Conservation (phyloP, 148 eudicot genomes). For the Arctostaphylos glauca region DNA sequence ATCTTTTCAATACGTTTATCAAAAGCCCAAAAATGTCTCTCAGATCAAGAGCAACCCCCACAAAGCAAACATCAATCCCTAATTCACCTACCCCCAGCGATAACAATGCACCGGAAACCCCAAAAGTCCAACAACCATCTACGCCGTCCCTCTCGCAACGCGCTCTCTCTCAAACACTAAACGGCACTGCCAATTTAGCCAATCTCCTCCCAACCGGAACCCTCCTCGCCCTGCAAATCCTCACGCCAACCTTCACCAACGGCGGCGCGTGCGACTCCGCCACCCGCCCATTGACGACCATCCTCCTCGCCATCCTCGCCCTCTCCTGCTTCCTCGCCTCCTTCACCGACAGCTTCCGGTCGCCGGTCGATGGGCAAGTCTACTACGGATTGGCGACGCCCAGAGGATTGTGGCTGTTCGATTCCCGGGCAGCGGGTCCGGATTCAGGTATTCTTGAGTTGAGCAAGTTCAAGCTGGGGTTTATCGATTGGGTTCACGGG, state of each 20-base stretch:
- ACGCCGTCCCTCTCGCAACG: slow-evolving; percentile 21
- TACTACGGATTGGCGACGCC: slow-evolving; percentile 38
- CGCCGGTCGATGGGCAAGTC: slow-evolving; percentile 19
- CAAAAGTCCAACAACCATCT: slow-evolving; percentile 3
- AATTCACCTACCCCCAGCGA: neutral
- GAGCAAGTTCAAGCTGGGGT: slow-evolving; percentile 17
- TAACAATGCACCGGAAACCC: neutral
- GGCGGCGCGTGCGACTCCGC: slow-evolving; percentile 37
- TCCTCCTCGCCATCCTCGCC: slow-evolving; percentile 29
- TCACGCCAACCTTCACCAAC: slow-evolving; percentile 37
- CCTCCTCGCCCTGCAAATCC: slow-evolving; percentile 35
- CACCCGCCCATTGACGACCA: slow-evolving; percentile 26
- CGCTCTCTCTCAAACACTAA: slow-evolving; percentile 23
- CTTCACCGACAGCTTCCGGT: slow-evolving; percentile 43
- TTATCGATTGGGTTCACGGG: slow-evolving; percentile 29
- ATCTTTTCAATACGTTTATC: neutral
- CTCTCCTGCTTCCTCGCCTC: slow-evolving; percentile 32
- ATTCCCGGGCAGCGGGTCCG: slow-evolving; percentile 7
- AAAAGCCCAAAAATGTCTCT: slow-evolving; percentile 23
- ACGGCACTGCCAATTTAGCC: slow-evolving; percentile 36
- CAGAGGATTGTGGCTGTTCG: slow-evolving; percentile 34
- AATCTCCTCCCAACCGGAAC: slow-evolving; percentile 51
- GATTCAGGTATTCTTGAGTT: slow-evolving; percentile 17
- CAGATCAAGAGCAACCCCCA: slow-evolving; percentile 21
- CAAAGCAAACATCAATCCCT: slow-evolving; percentile 14